These are phyloP conservation scores for Crithidia expoeki DNA, from an alignment of 208 protist species.

Conservation along the genomic window DNA sequence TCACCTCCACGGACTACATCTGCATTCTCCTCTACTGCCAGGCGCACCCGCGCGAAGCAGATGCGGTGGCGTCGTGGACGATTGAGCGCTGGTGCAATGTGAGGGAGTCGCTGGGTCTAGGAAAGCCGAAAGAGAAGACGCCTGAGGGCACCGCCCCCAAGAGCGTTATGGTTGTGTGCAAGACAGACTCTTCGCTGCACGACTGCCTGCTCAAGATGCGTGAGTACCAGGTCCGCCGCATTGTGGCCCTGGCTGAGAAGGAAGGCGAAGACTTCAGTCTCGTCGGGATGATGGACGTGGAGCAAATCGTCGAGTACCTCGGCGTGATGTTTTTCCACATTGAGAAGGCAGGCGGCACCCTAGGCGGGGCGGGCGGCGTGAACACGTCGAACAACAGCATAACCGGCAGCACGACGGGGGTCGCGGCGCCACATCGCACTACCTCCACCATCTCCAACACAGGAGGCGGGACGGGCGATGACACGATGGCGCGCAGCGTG, in stretches of 20 bases:
- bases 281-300: conserved; percentile 77
- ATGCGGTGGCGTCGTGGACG: conserved; percentile 65
- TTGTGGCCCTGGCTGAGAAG: conserved; percentile 76
- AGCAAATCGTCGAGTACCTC: conserved; percentile 86
- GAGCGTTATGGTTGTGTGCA: conserved; percentile 60
- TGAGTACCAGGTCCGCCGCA: conserved; percentile 54
- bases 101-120: conserved; percentile 26
- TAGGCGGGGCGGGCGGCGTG: conserved; percentile 11
- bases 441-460: conserved; percentile 19
- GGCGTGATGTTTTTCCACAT: conserved; percentile 82
- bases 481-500: conserved; percentile 19
- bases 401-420: conserved; percentile 12
- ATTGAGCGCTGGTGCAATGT: conserved; percentile 67
- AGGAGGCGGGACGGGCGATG: conserved; percentile 16
- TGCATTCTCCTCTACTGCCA: conserved; percentile 85
- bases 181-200: conserved; percentile 60
- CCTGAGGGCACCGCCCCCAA: neutral
- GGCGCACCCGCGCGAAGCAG: conserved; percentile 57
- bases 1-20: conserved; percentile 89
- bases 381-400: conserved; percentile 23
- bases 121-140: conserved; percentile 25
- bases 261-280: conserved; percentile 63
- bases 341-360: conserved; percentile 45
- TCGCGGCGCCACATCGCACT: conserved; percentile 10
- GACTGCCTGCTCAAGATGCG: conserved; percentile 76